Evolutionary conservation across 768 basidiomycete genomes (phyloP), one percentile per base, ranked within the genome.

Genomic region (Naganishia randhawae): DNA sequence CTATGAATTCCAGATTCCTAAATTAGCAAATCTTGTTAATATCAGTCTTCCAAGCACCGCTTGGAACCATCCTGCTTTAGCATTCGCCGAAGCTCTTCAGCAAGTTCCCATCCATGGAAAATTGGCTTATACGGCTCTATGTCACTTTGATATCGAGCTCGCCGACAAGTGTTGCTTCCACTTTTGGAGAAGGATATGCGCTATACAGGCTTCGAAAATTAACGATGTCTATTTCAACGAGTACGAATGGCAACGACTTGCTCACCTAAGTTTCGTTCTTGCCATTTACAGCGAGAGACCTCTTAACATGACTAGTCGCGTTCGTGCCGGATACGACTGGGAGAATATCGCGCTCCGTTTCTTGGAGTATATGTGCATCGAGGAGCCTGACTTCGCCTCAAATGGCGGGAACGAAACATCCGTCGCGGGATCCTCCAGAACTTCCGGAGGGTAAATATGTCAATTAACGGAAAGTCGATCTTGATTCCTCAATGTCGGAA

Each of bases 161-260:
- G 45, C 45, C n/a, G 45, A 48, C 19, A 48, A n/a, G 45, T 48
- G 45, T 48, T n/a, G 45, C n/a, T 48, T 48, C 19, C 45, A 48
- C n/a, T 48, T 48, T 48, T 48, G 45, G 45, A 48, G 45, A 22
- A 48, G 45, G 19, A 48, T 22, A 3, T 48, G 4, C 19, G 19
- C 8, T 22, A 48, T 3, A 3, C 45, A 48, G 45, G 19, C 45
- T 3, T 22, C 25, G n/a, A 48, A 48, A 22, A 48, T 48, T 3
- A 17, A 48, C n/a, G 45, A 48, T n/a, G 45, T 48, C 6, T 22
- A n/a, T 48, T 48, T 48, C 11, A 22, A 48, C 19, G 45, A 48
- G 25, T 48, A n/a, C 45, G n/a, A 48, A 48, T 48, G 45, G 45
- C 45, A 48, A 22, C 16, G n/a, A 11, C 25, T 22, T 22, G 25